These are phyloP conservation scores for Zoysia pacifica DNA, from an alignment of 176 grass and related monocot species.

Conservation along the genomic window DNA sequence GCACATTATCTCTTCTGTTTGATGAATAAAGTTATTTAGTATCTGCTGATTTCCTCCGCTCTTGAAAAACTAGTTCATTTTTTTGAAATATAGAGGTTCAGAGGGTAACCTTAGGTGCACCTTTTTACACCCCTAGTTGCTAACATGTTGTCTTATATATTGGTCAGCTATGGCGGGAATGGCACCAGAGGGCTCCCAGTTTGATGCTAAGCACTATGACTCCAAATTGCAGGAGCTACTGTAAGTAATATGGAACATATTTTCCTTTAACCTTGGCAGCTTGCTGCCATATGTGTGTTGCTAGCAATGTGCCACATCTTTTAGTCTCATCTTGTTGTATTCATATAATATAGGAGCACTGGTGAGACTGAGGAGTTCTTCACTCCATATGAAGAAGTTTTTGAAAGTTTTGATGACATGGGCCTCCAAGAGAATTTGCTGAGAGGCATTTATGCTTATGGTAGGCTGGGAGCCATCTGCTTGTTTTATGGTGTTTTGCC, in stretches of 20 bases:
- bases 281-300: not conserved
- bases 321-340: not conserved
- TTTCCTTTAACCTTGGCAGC: not conserved
- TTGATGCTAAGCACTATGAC: constrained; percentile 80
- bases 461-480: constrained; percentile 17
- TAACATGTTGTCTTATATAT: not conserved
- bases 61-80: too few species aligned
- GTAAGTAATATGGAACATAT: constrained; percentile 10
- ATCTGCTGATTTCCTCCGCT: not conserved
- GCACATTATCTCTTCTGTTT: not conserved
- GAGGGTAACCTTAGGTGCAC: too few species aligned
- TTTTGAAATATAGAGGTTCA: too few species aligned
- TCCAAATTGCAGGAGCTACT: constrained; percentile 85
- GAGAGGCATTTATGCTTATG: constrained; percentile 94
- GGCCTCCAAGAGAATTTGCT: constrained; percentile 91
- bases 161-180: constrained; percentile 72
- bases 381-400: constrained; percentile 80
- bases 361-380: constrained; percentile 80
- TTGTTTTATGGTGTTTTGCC: not conserved
- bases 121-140: not conserved
- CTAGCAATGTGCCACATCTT: not conserved
- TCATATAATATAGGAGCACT: constrained; percentile 40
- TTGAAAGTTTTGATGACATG: constrained; percentile 95
- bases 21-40: not conserved
- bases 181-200: constrained; percentile 80